phyloP scores from a whole-genome alignment of 129 eudicot species.

The Lonicera japonica region DNA sequence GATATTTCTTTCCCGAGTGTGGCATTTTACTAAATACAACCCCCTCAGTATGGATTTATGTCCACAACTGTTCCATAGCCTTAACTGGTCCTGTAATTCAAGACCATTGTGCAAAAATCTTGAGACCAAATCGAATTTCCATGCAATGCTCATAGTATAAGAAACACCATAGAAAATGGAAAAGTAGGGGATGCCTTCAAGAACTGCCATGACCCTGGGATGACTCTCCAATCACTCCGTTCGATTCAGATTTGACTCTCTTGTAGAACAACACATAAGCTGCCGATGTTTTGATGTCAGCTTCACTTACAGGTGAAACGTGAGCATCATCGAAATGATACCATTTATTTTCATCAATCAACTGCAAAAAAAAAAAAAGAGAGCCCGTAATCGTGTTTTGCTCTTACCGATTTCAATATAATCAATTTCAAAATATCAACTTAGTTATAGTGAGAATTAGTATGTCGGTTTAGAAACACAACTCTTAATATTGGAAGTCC shows the following conservation, averaged over 20 bases:
- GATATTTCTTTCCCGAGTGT: neutral
- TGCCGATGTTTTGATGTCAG: conserved; percentile 83
- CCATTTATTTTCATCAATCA: conserved; percentile 88
- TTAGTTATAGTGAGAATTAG: too few relatives aligned
- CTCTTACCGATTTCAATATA: too few relatives aligned
- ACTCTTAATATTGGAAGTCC: neutral
- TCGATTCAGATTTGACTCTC: conserved; percentile 43
- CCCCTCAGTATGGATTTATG: neutral
- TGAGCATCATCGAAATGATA: conserved; percentile 96
- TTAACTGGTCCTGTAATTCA: neutral
- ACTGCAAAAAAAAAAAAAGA: too few relatives aligned
- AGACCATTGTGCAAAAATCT: neutral
- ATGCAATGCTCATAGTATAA: too few relatives aligned
- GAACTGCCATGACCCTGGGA: conserved; percentile 32
- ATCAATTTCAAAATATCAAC: too few relatives aligned
- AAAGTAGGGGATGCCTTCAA: conserved; percentile 18
- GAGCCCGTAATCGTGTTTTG: neutral
- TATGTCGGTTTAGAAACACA: neutral
- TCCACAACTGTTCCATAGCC: neutral
- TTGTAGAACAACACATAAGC: conserved; percentile 91
- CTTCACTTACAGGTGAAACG: conserved; percentile 78
- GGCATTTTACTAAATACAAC: neutral
- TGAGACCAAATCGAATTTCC: neutral
- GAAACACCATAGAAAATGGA: conserved; percentile 2
- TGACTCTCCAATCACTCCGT: conserved; percentile 38